These are phyloP conservation scores for Neurospora sp. DNA, from an alignment of 495 filamentous ascomycete genomes.

Conservation along the genomic window DNA sequence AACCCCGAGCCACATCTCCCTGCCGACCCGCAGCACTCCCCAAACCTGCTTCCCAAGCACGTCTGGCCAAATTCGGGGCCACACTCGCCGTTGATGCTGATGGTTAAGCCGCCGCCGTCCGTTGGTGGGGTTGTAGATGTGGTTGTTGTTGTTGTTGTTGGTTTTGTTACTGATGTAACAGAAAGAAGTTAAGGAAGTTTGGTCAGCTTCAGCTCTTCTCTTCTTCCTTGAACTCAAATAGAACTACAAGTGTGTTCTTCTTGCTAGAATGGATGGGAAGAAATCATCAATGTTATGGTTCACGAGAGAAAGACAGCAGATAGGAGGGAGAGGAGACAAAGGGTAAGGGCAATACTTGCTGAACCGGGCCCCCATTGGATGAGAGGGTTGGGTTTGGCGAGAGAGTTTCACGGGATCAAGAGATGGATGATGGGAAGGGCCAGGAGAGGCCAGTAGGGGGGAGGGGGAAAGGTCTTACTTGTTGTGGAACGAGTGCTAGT, in stretches of 20 bases:
- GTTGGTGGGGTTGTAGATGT: neutral
- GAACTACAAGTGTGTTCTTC: neutral
- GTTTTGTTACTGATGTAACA: neutral
- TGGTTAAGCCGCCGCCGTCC: neutral
- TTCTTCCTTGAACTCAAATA: too few relatives aligned
- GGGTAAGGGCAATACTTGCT: neutral
- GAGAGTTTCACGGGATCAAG: neutral
- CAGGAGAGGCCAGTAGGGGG: neutral
- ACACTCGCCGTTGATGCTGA: constrained; percentile 15
- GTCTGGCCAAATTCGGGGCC: constrained; percentile 19
- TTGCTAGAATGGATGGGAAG: neutral
- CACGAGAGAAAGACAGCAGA: neutral
- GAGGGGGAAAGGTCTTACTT: neutral
- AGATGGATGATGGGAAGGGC: neutral
- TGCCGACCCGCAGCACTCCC: constrained; percentile 27
- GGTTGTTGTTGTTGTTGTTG: neutral
- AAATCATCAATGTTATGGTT: neutral
- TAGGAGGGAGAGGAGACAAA: neutral
- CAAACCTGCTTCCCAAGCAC: constrained; percentile 25
- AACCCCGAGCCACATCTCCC: constrained; percentile 20
- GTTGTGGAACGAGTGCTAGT: neutral
- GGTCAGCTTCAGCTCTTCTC: neutral
- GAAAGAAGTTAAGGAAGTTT: too few relatives aligned
- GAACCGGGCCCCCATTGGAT: neutral
- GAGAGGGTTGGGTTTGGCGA: neutral